Evolutionary conservation across 805 yeast species (phyloP), one percentile per base, ranked within the genome.

Genomic region (Saccharomycopsis microspora): DNA sequence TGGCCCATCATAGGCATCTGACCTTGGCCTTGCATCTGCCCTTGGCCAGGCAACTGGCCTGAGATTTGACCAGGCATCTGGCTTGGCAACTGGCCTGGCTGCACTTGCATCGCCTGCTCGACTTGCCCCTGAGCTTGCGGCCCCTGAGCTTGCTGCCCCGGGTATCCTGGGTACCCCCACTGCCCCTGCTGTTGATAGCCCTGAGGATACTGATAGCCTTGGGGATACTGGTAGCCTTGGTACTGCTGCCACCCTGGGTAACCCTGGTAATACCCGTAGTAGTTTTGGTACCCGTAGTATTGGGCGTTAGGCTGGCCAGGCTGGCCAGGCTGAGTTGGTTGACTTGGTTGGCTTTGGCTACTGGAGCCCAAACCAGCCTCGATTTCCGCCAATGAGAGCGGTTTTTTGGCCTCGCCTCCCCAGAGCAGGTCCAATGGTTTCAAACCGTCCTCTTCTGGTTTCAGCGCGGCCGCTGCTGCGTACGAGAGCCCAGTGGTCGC

Each of bases 341-440:
- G 19, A 2, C 19, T 19, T 19, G 19, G 19, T 19, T 19, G 19
- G 19, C 19, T 19, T 19, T 19, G 19, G 19, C 19, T 19, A 19
- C 19, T 19, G 19, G 74, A 70, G 50, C 79, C 68, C 60, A 82
- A 68, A 57, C 79, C 86, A 5, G 95, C 86, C 65, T 88, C 96
- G 54, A 88, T 75, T 57, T 88, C 94, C 60, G 84, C 90, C 61
- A 86, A 69, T 7, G 95, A 82, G 56, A 84, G 64, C 28, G 82
- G 71, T 56, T 72, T 74, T 55, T 69, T 69, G 39, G 45, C 47
- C 39, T 54, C 34, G 44, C 36, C 55, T 42, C 49, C 74, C 89
- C 89, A 82, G 43, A 82, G 60, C 1, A 86, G 79, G 43, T 81
- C 84, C 78, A 81, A 75, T 47, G 89, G 89, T 58, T 75, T 75